Evolutionary conservation across 257 asterid species (phyloP).

Genomic region (Plectranthus barbatus): DNA sequence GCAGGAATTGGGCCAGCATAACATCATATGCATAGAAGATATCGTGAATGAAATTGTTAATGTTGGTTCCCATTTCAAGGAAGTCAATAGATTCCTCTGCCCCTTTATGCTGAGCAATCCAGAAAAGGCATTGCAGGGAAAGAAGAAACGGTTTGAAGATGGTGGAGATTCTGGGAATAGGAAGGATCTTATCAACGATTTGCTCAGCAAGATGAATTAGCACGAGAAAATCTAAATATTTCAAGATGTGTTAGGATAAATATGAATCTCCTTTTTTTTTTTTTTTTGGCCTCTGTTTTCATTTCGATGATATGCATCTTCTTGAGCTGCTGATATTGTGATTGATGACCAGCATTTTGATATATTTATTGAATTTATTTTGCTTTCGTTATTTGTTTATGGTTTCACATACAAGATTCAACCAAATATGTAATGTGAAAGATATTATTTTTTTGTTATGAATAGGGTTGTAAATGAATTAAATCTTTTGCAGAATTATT

Average conservation of each 20-base stretch:
- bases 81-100: constrained; percentile 52
- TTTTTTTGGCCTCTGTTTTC: too few relatives aligned
- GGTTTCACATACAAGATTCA: too few relatives aligned
- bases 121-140: constrained; percentile 67
- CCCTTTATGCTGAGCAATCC: constrained; percentile 76
- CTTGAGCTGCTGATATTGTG: background rate
- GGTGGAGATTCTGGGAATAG: constrained; percentile 98
- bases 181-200: constrained; percentile 56
- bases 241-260: background rate
- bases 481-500: too few relatives aligned
- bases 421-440: too few relatives aligned
- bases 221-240: background rate
- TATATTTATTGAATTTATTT: too few relatives aligned
- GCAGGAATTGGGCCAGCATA: constrained; percentile 67
- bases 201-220: constrained; percentile 79
- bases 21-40: constrained; percentile 79
- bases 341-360: background rate
- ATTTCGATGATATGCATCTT: too few relatives aligned
- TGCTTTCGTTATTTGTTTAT: too few relatives aligned
- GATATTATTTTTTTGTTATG: too few relatives aligned
- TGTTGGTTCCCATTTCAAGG: constrained; percentile 63
- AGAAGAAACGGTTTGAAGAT: constrained; percentile 59
- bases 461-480: too few relatives aligned
- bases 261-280: background rate
- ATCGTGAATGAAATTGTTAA: constrained; percentile 61